Conservation (phyloP, 164 flowering plant species). For the Chloranthus sessilifolius region DNA sequence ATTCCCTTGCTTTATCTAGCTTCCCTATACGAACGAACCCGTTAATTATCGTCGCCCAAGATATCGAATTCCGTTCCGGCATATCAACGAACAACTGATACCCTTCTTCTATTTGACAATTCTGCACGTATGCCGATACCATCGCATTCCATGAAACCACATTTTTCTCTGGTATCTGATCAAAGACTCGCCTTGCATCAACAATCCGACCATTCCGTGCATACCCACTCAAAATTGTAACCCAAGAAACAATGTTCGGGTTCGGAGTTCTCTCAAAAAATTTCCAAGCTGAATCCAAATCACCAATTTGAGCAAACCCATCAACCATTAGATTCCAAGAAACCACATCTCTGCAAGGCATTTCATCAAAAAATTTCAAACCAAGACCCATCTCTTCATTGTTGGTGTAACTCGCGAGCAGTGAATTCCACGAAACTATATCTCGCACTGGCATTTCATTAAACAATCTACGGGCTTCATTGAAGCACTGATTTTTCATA, state of each 20-base stretch:
- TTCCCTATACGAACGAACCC: constrained; percentile 14
- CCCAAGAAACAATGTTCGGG: constrained; percentile 19
- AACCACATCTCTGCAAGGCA: constrained; percentile 13
- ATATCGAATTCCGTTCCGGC: constrained; percentile 12
- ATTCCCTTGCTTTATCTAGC: constrained; percentile 13
- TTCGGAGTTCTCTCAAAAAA: constrained; percentile 8
- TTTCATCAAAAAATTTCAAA: constrained; percentile 10
- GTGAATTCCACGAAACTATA: constrained; percentile 15
- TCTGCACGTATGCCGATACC: constrained; percentile 18
- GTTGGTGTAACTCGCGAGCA: constrained; percentile 18
- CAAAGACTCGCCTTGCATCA: constrained; percentile 8
- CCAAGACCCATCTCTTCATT: constrained; percentile 14
- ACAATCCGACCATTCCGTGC: constrained; percentile 8
- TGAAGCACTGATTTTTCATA: constrained; percentile 8
- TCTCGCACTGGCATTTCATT: constrained; percentile 12
- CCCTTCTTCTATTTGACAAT: constrained; percentile 7
- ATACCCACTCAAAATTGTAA: constrained; percentile 18
- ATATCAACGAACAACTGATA: constrained; percentile 8
- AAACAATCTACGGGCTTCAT: constrained; percentile 10
- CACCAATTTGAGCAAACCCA: constrained; percentile 11
- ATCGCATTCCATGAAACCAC: constrained; percentile 22
- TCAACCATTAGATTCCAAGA: constrained; percentile 21
- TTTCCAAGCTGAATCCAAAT: constrained; percentile 13
- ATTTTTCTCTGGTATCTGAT: constrained; percentile 14
- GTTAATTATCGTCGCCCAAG: constrained; percentile 17